Evolutionary conservation across 176 grass and related monocot species (phyloP).

Genomic region (Musa schizocarpa): DNA sequence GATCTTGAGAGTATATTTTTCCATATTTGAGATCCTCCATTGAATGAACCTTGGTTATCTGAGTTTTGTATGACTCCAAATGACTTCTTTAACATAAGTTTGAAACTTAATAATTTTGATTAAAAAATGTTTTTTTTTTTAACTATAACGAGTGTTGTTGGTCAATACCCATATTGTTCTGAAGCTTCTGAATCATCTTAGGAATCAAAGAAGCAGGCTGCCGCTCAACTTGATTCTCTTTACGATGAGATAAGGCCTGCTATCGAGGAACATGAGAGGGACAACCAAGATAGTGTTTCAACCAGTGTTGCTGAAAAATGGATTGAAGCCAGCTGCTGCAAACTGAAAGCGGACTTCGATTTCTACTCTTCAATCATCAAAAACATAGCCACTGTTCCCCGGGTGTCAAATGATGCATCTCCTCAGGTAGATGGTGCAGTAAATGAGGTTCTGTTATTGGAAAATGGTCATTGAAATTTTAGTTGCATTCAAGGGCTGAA

Average conservation of each 20-base stretch:
- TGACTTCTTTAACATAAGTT: not conserved
- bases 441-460: conserved; percentile 46
- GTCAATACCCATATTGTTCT: not conserved
- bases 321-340: conserved; percentile 83
- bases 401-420: conserved; percentile 16
- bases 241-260: conserved; percentile 88
- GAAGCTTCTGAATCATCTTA: conserved; percentile 15
- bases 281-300: conserved; percentile 81
- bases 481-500: not conserved
- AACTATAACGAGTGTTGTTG: not conserved
- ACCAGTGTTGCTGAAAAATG: conserved; percentile 82
- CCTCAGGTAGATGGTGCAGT: conserved; percentile 20
- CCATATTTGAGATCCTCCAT: not conserved
- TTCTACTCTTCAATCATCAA: conserved; percentile 65
- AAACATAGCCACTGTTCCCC: conserved; percentile 43
- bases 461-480: conserved; percentile 37
- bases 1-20: not conserved
- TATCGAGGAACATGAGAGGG: conserved; percentile 86
- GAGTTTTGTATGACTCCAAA: not conserved
- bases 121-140: not conserved
- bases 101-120: not conserved
- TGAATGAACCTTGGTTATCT: not conserved
- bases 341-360: conserved; percentile 91
- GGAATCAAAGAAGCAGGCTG: conserved; percentile 61
- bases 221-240: conserved; percentile 47